These are phyloP conservation scores for Talaromyces sp. DNA, from an alignment of 2,329 filamentous ascomycete genomes.

Conservation along the genomic window DNA sequence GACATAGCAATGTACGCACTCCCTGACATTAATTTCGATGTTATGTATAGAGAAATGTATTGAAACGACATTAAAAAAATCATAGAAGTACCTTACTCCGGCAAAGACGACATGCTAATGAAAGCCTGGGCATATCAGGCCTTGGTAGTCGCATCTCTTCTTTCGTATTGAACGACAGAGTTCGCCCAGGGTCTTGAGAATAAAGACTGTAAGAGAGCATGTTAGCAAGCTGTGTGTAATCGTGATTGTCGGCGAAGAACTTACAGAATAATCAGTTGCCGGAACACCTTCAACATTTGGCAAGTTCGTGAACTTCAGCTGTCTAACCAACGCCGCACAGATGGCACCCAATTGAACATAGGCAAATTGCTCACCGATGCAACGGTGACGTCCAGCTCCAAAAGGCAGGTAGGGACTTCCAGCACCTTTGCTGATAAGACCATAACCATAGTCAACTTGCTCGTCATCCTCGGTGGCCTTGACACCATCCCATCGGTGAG, in stretches of 20 bases:
- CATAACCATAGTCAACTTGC: slow-evolving; percentile 61
- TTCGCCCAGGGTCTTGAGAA: slow-evolving; percentile 72
- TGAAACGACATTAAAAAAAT: not conserved
- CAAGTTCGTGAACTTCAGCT: slow-evolving; percentile 58
- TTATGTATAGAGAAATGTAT: not conserved
- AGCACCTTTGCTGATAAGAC: slow-evolving; percentile 58
- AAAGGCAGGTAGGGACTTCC: slow-evolving; percentile 66
- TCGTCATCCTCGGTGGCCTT: slow-evolving; percentile 47
- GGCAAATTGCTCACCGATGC: slow-evolving; percentile 74
- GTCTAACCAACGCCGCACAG: slow-evolving; percentile 58
- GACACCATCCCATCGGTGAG: slow-evolving; percentile 57
- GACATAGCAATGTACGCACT: not conserved
- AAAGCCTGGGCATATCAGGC: slow-evolving; percentile 4
- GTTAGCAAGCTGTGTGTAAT: not conserved
- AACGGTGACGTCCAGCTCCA: slow-evolving; percentile 68
- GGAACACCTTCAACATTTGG: slow-evolving; percentile 57
- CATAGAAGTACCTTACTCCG: not conserved
- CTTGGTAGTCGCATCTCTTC: slow-evolving; percentile 28
- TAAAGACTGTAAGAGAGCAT: slow-evolving; percentile 44
- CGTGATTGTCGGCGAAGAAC: slow-evolving; percentile 21
- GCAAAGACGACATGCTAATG: not conserved
- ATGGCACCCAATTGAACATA: slow-evolving; percentile 67
- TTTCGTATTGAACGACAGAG: slow-evolving; percentile 71
- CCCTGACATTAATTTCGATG: not conserved
- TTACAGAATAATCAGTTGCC: slow-evolving; percentile 61